Conservation (phyloP, 2,329 filamentous ascomycete species). For the Stagonosporopsis rhizophila region DNA sequence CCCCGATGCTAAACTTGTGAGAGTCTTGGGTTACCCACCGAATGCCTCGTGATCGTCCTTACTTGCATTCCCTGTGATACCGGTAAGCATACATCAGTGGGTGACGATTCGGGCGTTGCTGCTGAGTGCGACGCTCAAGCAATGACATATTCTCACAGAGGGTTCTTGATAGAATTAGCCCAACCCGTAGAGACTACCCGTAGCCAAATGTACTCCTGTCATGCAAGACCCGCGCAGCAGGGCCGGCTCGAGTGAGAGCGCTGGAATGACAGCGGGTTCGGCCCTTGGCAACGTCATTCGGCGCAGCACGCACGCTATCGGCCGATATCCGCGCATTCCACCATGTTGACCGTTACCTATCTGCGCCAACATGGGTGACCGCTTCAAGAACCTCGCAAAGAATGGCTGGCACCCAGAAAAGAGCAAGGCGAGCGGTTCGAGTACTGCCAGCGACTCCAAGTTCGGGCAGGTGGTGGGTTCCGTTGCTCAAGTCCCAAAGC, state of each 20-base stretch:
- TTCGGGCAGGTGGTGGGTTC: slow-evolving; percentile 62
- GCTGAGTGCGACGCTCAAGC: background rate
- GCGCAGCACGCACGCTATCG: slow-evolving; percentile 20
- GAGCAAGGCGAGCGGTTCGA: slow-evolving; percentile 40
- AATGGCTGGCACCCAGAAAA: slow-evolving; percentile 57
- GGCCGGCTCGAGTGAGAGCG: too few species aligned
- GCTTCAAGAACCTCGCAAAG: slow-evolving; percentile 53
- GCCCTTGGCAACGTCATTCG: slow-evolving; percentile 35
- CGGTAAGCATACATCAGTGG: background rate
- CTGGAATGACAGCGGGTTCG: slow-evolving; percentile 7
- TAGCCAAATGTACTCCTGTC: background rate
- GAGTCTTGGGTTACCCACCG: background rate
- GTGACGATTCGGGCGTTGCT: background rate
- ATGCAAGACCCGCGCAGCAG: background rate
- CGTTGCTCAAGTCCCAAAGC: slow-evolving; percentile 19
- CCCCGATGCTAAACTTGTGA: background rate
- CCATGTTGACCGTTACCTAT: slow-evolving; percentile 17
- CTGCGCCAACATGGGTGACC: slow-evolving; percentile 40
- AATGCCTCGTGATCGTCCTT: background rate
- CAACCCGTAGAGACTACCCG: background rate
- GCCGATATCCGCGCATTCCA: slow-evolving; percentile 15
- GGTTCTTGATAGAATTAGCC: background rate
- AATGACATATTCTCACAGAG: too few species aligned
- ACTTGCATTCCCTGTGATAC: background rate
- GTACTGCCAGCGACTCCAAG: slow-evolving; percentile 57